Percentiles rank a stretch among this genome's conserved stretches.
phyloP scores from a whole-genome alignment of 228 moss, liverwort and hornwort species.

The Sphagnum fallax region DNA sequence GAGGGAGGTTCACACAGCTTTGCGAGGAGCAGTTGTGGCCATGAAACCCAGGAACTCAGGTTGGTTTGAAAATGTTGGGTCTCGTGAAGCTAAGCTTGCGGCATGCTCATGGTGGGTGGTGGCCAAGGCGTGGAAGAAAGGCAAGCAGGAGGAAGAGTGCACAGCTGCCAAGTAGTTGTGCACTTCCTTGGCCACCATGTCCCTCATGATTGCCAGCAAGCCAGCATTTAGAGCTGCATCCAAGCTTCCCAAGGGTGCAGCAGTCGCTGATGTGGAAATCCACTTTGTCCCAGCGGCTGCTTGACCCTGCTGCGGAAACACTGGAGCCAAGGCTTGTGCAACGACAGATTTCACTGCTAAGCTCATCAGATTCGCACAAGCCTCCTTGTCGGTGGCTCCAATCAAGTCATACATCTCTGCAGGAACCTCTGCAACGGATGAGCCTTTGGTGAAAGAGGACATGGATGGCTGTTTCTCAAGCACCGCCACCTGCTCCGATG shows the following conservation, averaged over 20 bases:
- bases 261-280: background rate
- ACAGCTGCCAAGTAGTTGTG: conserved; percentile 45
- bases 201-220: conserved; percentile 42
- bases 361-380: conserved; percentile 23
- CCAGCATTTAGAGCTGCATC: conserved; percentile 42
- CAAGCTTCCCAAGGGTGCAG: conserved; percentile 16
- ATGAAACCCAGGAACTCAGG: conserved; percentile 32
- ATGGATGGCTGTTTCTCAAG: too few species aligned
- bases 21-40: conserved; percentile 31
- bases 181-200: conserved; percentile 58
- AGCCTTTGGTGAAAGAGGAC: too few species aligned
- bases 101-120: conserved; percentile 30
- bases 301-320: conserved; percentile 5
- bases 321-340: conserved; percentile 26
- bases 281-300: background rate
- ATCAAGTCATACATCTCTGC: too few species aligned
- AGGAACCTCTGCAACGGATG: too few species aligned
- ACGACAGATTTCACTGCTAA: conserved; percentile 39
- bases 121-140: conserved; percentile 25
- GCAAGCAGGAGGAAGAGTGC: conserved; percentile 17
- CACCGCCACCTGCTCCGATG: too few species aligned
- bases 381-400: background rate
- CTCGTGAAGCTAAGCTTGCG: conserved; percentile 3
- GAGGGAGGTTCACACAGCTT: conserved; percentile 24
- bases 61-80: background rate